Evolutionary conservation across 1,284 basidiomycete genomes (phyloP), one percentile per base, ranked within the genome.

Genomic region (Ceratobasidium sp.): DNA sequence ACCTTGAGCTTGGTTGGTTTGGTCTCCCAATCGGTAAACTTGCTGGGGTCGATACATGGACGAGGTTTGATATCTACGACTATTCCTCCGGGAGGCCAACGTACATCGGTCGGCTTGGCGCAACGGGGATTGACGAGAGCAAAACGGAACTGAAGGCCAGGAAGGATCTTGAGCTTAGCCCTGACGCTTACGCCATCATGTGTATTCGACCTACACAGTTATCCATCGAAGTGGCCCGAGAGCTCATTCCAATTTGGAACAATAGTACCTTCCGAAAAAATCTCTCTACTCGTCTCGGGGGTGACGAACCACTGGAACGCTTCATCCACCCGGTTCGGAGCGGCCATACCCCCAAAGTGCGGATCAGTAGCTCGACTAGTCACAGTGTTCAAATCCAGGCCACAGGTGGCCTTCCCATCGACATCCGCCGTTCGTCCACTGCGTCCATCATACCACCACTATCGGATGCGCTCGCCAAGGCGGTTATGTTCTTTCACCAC

Each of bases 31-130:
- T 73, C 22, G 60, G 71, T 27, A 5, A 6, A 9, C 60, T 73
- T 24, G 69, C 47, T 9, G 71, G 71, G 17, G 60, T 73, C n/a
- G 27, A 29, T 1, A 36, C 27, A 24, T 31, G 54, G 31, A 19
- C 71, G 5, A n/a, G 9, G 9, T 73, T 73, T 50, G 50, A 64
- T 22, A 56, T 73, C 22, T 73, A 64, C 27, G 71, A 73, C 59
- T 73, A 73, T n/a, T 24, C 59, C 8, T n/a, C 31, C 3, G 7
- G 15, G 15, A 33, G 57, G 6, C 33, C 27, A 17, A 41, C 4
- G 31, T 7, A 9, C n/a, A 54, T 63, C n/a, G 57, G 24, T 1
- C 19, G 22, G n/a, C 24, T 33, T 29, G n/a, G 33, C 15, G 63
- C 51, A 36, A 33, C 17, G 15, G 17, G 51, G 50, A 0, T 65